A percentile compares a stretch with the other conserved stretches of the same genome.
phyloP scores from a whole-genome alignment of 1,284 basidiomycete genomes.

The Caloboletus firmus region DNA sequence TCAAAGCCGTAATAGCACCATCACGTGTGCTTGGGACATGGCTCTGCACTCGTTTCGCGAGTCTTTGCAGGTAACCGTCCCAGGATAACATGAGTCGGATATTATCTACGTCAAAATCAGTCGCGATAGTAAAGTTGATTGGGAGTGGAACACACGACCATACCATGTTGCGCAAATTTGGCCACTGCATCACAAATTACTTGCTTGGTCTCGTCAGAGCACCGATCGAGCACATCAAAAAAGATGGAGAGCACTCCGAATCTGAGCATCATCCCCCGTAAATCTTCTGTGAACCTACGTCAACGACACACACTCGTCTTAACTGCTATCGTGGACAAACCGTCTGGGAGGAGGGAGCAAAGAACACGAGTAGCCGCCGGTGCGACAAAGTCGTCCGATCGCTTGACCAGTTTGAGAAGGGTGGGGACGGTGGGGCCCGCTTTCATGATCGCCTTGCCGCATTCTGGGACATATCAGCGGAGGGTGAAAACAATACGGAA shows the following conservation, averaged over 20 bases:
- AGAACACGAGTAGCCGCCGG: constrained; percentile 30
- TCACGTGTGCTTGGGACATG: constrained; percentile 9
- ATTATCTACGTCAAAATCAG: constrained; percentile 14
- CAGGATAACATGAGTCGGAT: constrained; percentile 5
- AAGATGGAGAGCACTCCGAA: constrained; percentile 17
- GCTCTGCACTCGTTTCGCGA: constrained; percentile 19
- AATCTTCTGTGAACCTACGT: constrained; percentile 15
- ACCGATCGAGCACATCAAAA: constrained; percentile 25
- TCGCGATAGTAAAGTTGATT: not conserved
- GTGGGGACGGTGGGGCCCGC: constrained; percentile 7
- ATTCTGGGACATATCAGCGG: constrained; percentile 4
- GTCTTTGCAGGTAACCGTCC: constrained; percentile 10
- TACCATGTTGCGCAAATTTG: constrained; percentile 23
- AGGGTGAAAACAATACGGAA: not conserved
- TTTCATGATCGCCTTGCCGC: constrained; percentile 11
- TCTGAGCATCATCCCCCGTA: constrained; percentile 21
- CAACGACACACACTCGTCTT: not conserved
- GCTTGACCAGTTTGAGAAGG: constrained; percentile 22
- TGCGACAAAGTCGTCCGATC: constrained; percentile 32
- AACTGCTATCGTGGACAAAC: constrained; percentile 10
- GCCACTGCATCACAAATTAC: constrained; percentile 15
- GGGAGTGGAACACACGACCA: not conserved
- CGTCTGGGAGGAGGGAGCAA: constrained; percentile 26
- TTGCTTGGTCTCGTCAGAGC: constrained; percentile 22
- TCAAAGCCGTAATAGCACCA: constrained; percentile 23